Evolutionary conservation across 208 protist genomes (phyloP).

Genomic region (Trypanosoma avium): DNA sequence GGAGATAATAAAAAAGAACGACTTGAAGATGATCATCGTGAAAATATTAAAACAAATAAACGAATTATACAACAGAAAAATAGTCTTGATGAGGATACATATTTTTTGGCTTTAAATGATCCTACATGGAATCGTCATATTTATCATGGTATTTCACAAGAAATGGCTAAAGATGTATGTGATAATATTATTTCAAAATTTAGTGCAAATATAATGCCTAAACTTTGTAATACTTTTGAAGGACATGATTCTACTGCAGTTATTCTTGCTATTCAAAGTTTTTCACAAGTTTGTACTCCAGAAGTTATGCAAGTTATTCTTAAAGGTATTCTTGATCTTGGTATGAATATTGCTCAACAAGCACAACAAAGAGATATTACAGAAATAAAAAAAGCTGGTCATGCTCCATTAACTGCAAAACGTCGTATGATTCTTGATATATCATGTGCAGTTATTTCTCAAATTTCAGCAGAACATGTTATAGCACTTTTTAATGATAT

Average conservation of each 20-base stretch:
- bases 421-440: slow-evolving; percentile 86
- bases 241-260: slow-evolving; percentile 75
- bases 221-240: slow-evolving; percentile 85
- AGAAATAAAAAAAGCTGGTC: slow-evolving; percentile 29
- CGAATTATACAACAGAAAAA: slow-evolving; percentile 35
- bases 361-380: slow-evolving; percentile 24
- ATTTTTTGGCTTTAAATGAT: slow-evolving; percentile 73
- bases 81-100: slow-evolving; percentile 70
- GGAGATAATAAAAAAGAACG: slow-evolving; percentile 16
- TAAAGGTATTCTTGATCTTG: slow-evolving; percentile 75
- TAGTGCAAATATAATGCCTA: slow-evolving; percentile 89
- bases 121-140: slow-evolving; percentile 69
- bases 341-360: slow-evolving; percentile 51
- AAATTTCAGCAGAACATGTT: slow-evolving; percentile 67
- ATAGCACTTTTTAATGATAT: slow-evolving; percentile 62
- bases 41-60: neutral
- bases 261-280: slow-evolving; percentile 83
- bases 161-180: slow-evolving; percentile 59
- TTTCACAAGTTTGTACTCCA: slow-evolving; percentile 74
- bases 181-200: slow-evolving; percentile 74
- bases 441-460: slow-evolving; percentile 71
- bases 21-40: slow-evolving; percentile 35
- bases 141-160: slow-evolving; percentile 83
- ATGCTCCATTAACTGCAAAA: slow-evolving; percentile 64
- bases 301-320: slow-evolving; percentile 85